A percentile compares a stretch with the other conserved stretches of the same genome.
These are phyloP conservation scores for Ceratocystis papillata DNA, from an alignment of 2,329 filamentous ascomycete genomes.

Conservation along the genomic window DNA sequence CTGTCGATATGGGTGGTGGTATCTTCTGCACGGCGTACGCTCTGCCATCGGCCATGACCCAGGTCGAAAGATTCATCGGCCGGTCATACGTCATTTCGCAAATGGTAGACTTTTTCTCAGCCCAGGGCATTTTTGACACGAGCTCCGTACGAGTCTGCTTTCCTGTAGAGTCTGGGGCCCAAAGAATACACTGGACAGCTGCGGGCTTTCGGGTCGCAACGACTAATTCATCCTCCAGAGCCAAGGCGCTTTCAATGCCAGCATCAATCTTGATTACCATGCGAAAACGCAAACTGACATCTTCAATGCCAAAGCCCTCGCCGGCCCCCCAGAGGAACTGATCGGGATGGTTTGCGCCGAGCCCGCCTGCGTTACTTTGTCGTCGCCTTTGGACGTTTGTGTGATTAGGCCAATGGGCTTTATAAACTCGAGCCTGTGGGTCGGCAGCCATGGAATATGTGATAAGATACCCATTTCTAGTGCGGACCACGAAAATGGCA, in stretches of 20 bases:
- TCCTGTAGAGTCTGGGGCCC: conserved; percentile 72
- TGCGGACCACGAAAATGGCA: conserved; percentile 83
- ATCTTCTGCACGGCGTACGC: conserved; percentile 83
- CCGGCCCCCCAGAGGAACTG: conserved; percentile 63
- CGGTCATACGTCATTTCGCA: conserved; percentile 84
- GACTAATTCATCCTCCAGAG: conserved; percentile 82
- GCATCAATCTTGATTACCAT: conserved; percentile 99
- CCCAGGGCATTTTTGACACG: conserved; percentile 73
- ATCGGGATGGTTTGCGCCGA: conserved; percentile 45
- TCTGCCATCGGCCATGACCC: conserved; percentile 79
- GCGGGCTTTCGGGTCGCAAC: conserved; percentile 86
- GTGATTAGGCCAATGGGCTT: conserved; percentile 63
- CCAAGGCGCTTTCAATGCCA: conserved; percentile 76
- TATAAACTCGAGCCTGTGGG: conserved; percentile 71
- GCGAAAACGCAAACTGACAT: conserved; percentile 82
- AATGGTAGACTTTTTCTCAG: conserved; percentile 66
- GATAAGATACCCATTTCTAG: conserved; percentile 74
- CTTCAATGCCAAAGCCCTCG: conserved; percentile 69
- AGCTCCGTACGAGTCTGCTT: conserved; percentile 86
- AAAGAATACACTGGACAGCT: conserved; percentile 92
- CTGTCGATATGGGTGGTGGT: conserved; percentile 30
- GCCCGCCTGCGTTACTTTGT: conserved; percentile 50
- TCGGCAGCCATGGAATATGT: conserved; percentile 89
- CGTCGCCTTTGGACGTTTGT: conserved; percentile 52
- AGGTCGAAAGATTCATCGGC: conserved; percentile 90